A percentile compares a stretch with the other conserved stretches of the same genome.
phyloP scores from a whole-genome alignment of 2,329 filamentous ascomycete species.

The Clathrospora elynae region DNA sequence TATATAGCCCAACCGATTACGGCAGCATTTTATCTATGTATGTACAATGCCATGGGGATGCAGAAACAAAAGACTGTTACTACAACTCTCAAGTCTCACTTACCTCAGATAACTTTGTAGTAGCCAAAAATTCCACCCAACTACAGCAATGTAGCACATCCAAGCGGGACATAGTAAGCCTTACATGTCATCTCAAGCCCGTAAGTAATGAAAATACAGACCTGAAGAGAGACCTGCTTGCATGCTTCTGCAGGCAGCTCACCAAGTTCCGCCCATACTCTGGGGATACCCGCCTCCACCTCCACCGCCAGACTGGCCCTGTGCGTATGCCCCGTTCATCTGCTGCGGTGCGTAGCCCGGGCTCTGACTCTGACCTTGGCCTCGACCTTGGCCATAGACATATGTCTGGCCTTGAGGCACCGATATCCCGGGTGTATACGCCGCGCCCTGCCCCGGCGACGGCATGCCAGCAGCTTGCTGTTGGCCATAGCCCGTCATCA shows the following conservation, averaged over 20 bases:
- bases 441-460: conserved; percentile 3
- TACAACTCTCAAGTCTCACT: no score
- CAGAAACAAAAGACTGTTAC: no score
- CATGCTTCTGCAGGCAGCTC: not conserved
- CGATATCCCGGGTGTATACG: conserved; percentile 3
- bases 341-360: not conserved
- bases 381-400: not conserved
- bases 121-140: no score
- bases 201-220: no score
- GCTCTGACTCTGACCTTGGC: conserved; percentile 1
- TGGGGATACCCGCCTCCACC: conserved; percentile 9
- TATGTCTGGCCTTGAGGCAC: conserved; percentile 5
- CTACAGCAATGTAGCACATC: no score
- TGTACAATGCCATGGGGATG: no score
- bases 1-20: no score
- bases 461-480: not conserved
- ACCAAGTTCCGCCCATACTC: conserved; percentile 18
- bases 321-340: not conserved
- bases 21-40: no score
- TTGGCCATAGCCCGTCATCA: not conserved
- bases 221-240: not conserved
- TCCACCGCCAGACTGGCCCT: no score
- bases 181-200: no score
- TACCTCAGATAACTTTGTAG: no score
- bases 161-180: no score